A percentile compares a stretch with the other conserved stretches of the same genome.
Evolutionary conservation across 768 basidiomycete species (phyloP).

Genomic region (Omphalotus guepiniiformis): DNA sequence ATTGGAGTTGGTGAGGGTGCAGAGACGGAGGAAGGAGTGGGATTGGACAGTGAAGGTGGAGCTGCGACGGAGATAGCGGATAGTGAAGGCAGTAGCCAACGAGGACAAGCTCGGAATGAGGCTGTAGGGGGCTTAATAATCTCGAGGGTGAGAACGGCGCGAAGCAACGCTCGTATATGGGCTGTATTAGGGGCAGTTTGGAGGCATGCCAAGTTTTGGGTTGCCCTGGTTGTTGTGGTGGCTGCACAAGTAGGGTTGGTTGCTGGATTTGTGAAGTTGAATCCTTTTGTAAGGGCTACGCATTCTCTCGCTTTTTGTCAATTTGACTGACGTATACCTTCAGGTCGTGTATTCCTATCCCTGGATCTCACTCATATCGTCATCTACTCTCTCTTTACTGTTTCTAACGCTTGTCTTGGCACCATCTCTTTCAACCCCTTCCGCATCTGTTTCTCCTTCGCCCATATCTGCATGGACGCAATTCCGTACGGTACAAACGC

Average conservation of each 20-base stretch:
- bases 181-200: no score
- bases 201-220: constrained; percentile 60
- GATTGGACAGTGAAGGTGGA: no score
- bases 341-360: constrained; percentile 62
- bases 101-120: neutral
- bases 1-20: constrained; percentile 13
- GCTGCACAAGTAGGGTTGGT: constrained; percentile 46
- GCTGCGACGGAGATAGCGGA: no score
- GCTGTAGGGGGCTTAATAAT: no score
- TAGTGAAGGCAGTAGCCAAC: no score
- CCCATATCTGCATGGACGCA: constrained; percentile 32
- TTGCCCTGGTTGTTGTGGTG: constrained; percentile 43
- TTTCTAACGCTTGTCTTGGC: constrained; percentile 38
- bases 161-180: no score
- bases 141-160: no score
- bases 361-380: constrained; percentile 45
- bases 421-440: constrained; percentile 27
- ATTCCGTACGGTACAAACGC: constrained; percentile 47
- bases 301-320: constrained; percentile 9
- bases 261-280: constrained; percentile 46
- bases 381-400: constrained; percentile 49
- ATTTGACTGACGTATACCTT: neutral
- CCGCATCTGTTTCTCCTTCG: constrained; percentile 25
- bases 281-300: constrained; percentile 55
- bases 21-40: constrained; percentile 1